Evolutionary conservation across 257 asterid genomes (phyloP), one percentile per base, ranked within the genome.

Genomic region (Parsonsia alboflavescens): DNA sequence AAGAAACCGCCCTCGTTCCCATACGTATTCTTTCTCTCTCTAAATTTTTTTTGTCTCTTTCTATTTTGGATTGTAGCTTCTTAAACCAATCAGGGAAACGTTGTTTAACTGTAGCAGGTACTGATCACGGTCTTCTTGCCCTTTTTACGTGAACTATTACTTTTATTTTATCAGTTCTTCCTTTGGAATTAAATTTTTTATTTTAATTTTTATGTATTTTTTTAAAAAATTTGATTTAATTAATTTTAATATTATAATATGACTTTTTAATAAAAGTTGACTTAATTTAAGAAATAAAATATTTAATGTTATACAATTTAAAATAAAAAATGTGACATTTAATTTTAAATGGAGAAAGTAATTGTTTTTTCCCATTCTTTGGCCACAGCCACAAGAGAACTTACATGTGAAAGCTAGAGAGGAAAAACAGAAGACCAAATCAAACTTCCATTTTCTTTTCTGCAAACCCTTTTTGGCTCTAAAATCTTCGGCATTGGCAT

Each of bases 51-150:
- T 82, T 80, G 89, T 82, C 86, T 57, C 33, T 1, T 85, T 65
- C 30, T 70, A 36, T 2, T 82, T 85, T 85, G 89, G 83, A 65
- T 39, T 73, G 8, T 85, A 59, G 72, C 84, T 66, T 42, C 26
- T 5, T 42, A 13, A 50, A 50, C 13, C 45, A 61, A 48, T 77
- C 50, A 28, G 61, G 53, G 17, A 49, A 15, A 36, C 17, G 21
- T 52, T 26, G 65, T 63, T 76, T 71, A 61, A 54, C 82, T 54
- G 68, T 50, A 50, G 57, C 48, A 45, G 63, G 45, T 59, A 41
- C 58, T 41, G 28, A 19, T 22, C 64, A 5, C 15, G 53, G 65
- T 75, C 79, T 53, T 70, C 53, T 70, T 53, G 30, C 70, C 46
- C 15, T 67, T 73, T 52, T 22, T 28, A 57, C 78, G n/a, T 33